Percentiles rank a stretch among this genome's conserved stretches.
phyloP scores from a whole-genome alignment of 768 basidiomycete species.

The Mycena filopes region DNA sequence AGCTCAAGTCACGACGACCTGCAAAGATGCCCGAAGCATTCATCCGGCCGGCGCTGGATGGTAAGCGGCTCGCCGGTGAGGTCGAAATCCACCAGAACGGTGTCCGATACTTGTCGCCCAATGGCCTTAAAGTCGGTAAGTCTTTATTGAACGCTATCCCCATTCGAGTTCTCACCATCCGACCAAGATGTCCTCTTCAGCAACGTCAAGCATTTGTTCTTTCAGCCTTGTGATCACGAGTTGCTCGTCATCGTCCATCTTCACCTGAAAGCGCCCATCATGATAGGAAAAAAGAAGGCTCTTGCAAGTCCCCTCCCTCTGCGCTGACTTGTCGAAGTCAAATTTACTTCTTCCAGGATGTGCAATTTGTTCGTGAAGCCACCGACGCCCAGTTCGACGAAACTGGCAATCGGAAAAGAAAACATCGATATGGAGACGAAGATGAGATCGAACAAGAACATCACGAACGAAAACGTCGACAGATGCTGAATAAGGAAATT shows the following conservation, averaged over 20 bases:
- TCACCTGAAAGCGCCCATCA: slow-evolving; percentile 94
- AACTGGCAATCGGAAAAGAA: slow-evolving; percentile 98
- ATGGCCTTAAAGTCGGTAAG: slow-evolving; percentile 92
- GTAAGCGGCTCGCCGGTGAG: slow-evolving; percentile 95
- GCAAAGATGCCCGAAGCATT: slow-evolving; percentile 91
- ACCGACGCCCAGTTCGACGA: slow-evolving; percentile 98
- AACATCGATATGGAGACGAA: slow-evolving; percentile 97
- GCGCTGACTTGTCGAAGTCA: slow-evolving; percentile 5
- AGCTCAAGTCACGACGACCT: slow-evolving; percentile 90
- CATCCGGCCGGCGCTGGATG: slow-evolving; percentile 92
- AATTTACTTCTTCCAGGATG: slow-evolving; percentile 65
- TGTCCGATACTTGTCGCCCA: slow-evolving; percentile 88
- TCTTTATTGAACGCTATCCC: slow-evolving; percentile 21
- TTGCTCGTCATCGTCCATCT: slow-evolving; percentile 93
- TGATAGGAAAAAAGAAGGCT: slow-evolving; percentile 99
- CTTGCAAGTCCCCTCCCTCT: slow-evolving; percentile 64
- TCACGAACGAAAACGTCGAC: slow-evolving; percentile 91
- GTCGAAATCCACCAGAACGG: slow-evolving; percentile 99
- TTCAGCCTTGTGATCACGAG: slow-evolving; percentile 98
- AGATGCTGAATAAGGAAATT: slow-evolving; percentile 93
- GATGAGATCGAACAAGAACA: slow-evolving; percentile 99
- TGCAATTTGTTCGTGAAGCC: slow-evolving; percentile 98
- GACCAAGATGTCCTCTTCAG: slow-evolving; percentile 88
- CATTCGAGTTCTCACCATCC: slow-evolving; percentile 6
- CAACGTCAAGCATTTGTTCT: slow-evolving; percentile 98